Conservation (phyloP, 768 basidiomycete genomes). For the Pleurotus tuber-regium region DNA sequence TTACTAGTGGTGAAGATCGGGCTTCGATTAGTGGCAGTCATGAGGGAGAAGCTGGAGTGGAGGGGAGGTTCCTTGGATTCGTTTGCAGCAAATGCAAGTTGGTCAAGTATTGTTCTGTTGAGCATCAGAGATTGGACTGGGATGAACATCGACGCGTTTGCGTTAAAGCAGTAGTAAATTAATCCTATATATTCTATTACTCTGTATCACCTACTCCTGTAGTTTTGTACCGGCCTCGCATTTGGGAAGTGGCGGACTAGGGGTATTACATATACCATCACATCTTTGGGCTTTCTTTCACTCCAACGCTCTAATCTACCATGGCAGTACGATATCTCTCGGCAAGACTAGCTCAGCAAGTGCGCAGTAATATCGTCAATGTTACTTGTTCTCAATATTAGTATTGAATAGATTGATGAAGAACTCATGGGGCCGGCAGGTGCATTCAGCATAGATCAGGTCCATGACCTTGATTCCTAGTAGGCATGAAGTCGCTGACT, state of each 20-base stretch:
- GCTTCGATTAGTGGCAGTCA: conserved; percentile 21
- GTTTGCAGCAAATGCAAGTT: conserved; percentile 77
- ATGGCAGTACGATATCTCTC: conserved; percentile 68
- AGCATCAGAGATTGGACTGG: conserved; percentile 78
- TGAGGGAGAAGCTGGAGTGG: conserved; percentile 24
- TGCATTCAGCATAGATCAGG: conserved; percentile 95
- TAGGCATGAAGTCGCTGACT: neutral
- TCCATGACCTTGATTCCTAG: conserved; percentile 19
- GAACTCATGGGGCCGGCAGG: conserved; percentile 88
- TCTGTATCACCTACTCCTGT: no score
- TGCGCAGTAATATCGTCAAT: conserved; percentile 21
- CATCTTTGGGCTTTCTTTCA: no score
- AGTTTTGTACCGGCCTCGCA: no score
- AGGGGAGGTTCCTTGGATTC: conserved; percentile 42
- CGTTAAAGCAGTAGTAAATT: conserved; percentile 23
- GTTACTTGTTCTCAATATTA: neutral
- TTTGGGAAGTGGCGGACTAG: no score
- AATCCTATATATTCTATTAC: conserved; percentile 2
- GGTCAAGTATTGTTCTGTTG: conserved; percentile 73
- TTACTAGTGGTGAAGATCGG: conserved; percentile 33
- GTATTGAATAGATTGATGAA: conserved; percentile 76
- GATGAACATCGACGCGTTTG: conserved; percentile 76
- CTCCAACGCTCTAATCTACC: conserved; percentile 7
- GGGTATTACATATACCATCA: no score
- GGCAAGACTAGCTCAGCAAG: conserved; percentile 76